These are phyloP conservation scores for Sordaria brevicollis DNA, from an alignment of 495 filamentous ascomycete species.

Conservation along the genomic window DNA sequence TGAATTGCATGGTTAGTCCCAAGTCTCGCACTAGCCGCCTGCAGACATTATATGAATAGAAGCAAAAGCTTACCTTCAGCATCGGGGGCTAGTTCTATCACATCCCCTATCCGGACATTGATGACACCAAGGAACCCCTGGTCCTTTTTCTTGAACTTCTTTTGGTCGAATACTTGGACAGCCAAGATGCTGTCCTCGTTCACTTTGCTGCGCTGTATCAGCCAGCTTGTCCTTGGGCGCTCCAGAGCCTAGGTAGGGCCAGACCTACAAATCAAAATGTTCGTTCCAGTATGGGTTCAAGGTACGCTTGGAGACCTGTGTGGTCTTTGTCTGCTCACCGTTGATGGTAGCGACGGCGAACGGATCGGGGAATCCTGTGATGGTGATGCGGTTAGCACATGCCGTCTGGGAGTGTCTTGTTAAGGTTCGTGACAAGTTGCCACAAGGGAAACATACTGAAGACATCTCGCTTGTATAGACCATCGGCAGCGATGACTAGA, in stretches of 20 bases:
- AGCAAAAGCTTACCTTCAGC: slow-evolving; percentile 66
- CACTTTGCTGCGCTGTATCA: slow-evolving; percentile 51
- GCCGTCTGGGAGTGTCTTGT: not conserved
- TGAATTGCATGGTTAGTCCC: not conserved
- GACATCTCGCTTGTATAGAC: slow-evolving; percentile 97
- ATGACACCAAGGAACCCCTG: slow-evolving; percentile 97
- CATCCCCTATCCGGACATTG: slow-evolving; percentile 87
- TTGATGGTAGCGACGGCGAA: slow-evolving; percentile 95
- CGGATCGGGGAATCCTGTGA: slow-evolving; percentile 84
- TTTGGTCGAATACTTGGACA: slow-evolving; percentile 98
- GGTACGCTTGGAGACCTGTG: slow-evolving; percentile 90
- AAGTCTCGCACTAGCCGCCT: not conserved
- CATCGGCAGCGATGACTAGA: slow-evolving; percentile 93
- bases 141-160: slow-evolving; percentile 99
- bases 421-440: slow-evolving; percentile 9
- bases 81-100: slow-evolving; percentile 78
- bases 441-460: slow-evolving; percentile 57
- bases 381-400: not conserved
- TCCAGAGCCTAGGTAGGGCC: not conserved
- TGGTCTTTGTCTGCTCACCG: slow-evolving; percentile 94
- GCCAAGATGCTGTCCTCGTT: slow-evolving; percentile 93
- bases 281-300: slow-evolving; percentile 99
- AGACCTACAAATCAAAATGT: slow-evolving; percentile 82
- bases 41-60: not conserved
- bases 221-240: slow-evolving; percentile 2